phyloP scores from a whole-genome alignment of 306 rosid genomes.

The Cucurbita argyrosperma region DNA sequence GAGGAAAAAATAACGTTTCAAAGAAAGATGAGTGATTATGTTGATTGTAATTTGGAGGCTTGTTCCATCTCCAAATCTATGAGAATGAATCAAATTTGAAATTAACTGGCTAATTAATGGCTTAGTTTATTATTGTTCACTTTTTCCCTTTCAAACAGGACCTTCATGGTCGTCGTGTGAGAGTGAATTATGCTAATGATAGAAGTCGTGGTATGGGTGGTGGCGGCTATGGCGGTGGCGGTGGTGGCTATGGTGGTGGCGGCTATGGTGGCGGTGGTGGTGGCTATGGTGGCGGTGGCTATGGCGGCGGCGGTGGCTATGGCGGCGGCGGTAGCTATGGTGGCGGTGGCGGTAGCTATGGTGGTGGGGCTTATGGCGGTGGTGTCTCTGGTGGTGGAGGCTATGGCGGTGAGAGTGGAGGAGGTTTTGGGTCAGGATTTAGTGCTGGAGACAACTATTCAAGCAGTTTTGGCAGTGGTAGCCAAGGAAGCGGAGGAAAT shows the following conservation, averaged over 20 bases:
- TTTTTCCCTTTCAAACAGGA: slow-evolving; percentile 28
- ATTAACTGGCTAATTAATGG: not conserved
- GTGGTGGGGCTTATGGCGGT: slow-evolving; percentile 8
- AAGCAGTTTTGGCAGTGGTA: not conserved
- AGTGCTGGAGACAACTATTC: slow-evolving; percentile 23
- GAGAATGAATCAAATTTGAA: not conserved
- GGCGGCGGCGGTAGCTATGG: not conserved
- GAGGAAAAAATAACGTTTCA: too few relatives aligned
- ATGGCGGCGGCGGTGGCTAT: not conserved
- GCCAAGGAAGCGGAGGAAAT: slow-evolving; percentile 18
- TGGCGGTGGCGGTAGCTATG: slow-evolving; percentile 7
- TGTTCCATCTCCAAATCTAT: not conserved
- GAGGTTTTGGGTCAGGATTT: slow-evolving; percentile 16
- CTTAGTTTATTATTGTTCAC: not conserved
- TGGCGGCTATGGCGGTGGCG: not conserved
- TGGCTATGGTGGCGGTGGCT: slow-evolving; percentile 5
- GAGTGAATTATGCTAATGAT: slow-evolving; percentile 75
- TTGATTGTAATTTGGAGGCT: not conserved
- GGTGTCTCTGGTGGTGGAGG: slow-evolving; percentile 9
- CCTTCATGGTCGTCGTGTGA: slow-evolving; percentile 68
- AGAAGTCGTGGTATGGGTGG: slow-evolving; percentile 35
- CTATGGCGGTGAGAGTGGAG: slow-evolving; percentile 12
- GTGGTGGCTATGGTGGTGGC: slow-evolving; percentile 5
- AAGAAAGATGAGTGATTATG: not conserved
- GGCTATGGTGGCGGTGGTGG: slow-evolving; percentile 7